Base-by-base conservation (phyloP, 768 basidiomycete genomes). In the Boletus tomentosulus region DNA sequence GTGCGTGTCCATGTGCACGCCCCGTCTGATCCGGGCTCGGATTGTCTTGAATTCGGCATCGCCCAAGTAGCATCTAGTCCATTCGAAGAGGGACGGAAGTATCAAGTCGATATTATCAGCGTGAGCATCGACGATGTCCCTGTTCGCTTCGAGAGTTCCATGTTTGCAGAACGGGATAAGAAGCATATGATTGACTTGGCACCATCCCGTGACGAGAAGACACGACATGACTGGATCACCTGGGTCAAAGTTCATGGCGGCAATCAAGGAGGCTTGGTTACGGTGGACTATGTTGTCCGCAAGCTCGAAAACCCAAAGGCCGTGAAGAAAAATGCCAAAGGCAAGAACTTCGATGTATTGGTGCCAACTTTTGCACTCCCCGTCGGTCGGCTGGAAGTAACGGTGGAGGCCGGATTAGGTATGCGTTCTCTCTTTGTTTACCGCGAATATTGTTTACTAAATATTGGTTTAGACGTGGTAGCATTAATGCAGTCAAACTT, bases 41-140 rank as follows among this genome's bases (percentile, higher is more conserved):
- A 85, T 48, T 87, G 82, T 83, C 72, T 91, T 19, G 87, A 89
- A 65, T 89, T 91, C 61, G 87, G 87, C 27, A 72, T 91, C 47
- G 83, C 82, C 2, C 73, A 78, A 50, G 69, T 68, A n/a, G 37
- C 64, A 47, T 55, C 67, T 25, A 50, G 57, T 25, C n/a, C 48
- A 31, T 50, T 53, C 22, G 55, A 56, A 46, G 59, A 63, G 44
- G 53, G 38, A 34, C 58, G 58, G 31, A 70, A 73, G 39, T 78
- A 80, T 42, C 75, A 69, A 50, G 74, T 85, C 46, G 76, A 83
- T 15, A 62, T 67, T 27, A 73, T 81, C 46, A 79, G 75, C 57
- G 84, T 79, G 35, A 86, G 78, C 58, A 64, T 87, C 42, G 84
- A 86, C 50, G 86, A 85, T 16, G 74, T 85, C 11, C 80, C 87